Evolutionary conservation across 106 monocot genomes (phyloP).

Genomic region (Dendrobium huoshanense): DNA sequence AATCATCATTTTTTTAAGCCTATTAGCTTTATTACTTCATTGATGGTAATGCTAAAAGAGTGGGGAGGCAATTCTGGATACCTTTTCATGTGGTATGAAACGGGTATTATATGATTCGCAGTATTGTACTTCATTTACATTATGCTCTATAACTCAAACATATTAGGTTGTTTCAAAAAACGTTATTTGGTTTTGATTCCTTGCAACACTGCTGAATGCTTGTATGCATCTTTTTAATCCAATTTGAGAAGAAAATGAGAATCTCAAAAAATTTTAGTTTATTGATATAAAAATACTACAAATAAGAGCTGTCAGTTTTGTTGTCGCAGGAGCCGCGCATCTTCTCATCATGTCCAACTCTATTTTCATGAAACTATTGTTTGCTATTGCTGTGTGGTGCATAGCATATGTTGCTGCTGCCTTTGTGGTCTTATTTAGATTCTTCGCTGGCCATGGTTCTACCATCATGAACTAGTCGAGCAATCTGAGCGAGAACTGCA

Average conservation of each 20-base stretch:
- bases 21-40: too few relatives aligned
- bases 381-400: constrained; percentile 21
- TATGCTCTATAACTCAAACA: not conserved
- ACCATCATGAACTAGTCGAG: not conserved
- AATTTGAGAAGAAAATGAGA: not conserved
- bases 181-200: not conserved
- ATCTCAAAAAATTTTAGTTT: not conserved
- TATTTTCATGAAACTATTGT: constrained; percentile 9
- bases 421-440: constrained; percentile 11
- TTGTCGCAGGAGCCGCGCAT: not conserved
- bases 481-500: not conserved
- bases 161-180: not conserved
- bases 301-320: not conserved
- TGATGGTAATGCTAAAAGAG: too few relatives aligned
- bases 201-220: not conserved
- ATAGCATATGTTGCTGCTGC: constrained; percentile 23
- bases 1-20: too few relatives aligned
- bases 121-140: not conserved
- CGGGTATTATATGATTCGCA: too few relatives aligned
- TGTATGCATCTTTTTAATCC: not conserved
- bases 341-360: constrained; percentile 5
- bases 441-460: constrained; percentile 5
- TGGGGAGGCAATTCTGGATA: too few relatives aligned
- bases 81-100: too few relatives aligned
- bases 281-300: not conserved